A percentile compares a stretch with the other conserved stretches of the same genome.
phyloP scores from a whole-genome alignment of 129 eudicot species.

The Escallonia rubra region DNA sequence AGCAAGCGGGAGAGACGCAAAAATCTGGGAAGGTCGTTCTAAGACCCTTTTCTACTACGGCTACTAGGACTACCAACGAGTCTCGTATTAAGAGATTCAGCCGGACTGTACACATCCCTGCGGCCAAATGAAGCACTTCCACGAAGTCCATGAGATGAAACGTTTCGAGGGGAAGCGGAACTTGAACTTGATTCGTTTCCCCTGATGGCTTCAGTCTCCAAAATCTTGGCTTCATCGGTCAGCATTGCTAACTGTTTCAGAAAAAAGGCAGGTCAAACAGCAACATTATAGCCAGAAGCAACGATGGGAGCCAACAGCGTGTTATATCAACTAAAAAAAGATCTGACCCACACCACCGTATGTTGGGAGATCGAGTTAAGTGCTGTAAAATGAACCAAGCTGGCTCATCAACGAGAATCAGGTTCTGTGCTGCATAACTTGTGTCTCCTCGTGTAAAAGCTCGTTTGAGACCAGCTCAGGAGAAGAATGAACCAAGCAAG shows the following conservation, averaged over 20 bases:
- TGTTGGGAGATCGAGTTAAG: too few species aligned
- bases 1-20: constrained; percentile 1
- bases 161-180: constrained; percentile 49
- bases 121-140: constrained; percentile 49
- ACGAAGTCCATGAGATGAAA: constrained; percentile 47
- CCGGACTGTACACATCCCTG: constrained; percentile 57
- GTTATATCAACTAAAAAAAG: too few species aligned
- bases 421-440: too few species aligned
- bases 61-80: constrained; percentile 49
- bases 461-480: too few species aligned
- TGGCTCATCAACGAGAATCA: too few species aligned
- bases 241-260: constrained; percentile 67
- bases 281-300: not conserved
- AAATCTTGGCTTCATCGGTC: constrained; percentile 68
- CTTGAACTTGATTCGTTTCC: constrained; percentile 48
- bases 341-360: too few species aligned
- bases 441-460: too few species aligned
- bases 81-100: constrained; percentile 41
- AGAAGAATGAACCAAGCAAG: too few species aligned
- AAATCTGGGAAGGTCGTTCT: constrained; percentile 1
- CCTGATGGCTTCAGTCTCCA: constrained; percentile 59
- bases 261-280: constrained; percentile 9
- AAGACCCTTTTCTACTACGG: constrained; percentile 58
- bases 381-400: too few species aligned
- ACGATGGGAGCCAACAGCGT: too few species aligned